phyloP scores from a whole-genome alignment of 176 grass and related monocot genomes.

The Coix lacrymajobi region DNA sequence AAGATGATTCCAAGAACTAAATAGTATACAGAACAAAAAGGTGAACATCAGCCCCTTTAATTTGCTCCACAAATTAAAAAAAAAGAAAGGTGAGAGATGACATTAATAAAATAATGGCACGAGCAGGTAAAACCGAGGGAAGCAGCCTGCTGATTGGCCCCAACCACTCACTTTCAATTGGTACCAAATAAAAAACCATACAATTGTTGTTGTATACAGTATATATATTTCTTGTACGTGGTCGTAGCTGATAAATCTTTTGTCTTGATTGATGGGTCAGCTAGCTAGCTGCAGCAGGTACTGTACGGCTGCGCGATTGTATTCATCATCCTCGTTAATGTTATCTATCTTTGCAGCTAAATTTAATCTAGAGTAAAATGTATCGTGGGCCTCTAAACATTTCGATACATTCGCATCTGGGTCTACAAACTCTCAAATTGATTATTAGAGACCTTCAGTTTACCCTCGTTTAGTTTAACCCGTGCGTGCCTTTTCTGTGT shows the following conservation, averaged over 20 bases:
- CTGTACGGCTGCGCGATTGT: background rate
- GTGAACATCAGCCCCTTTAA: background rate
- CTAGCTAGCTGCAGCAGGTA: background rate
- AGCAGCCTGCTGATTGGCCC: slow-evolving; percentile 13
- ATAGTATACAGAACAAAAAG: background rate
- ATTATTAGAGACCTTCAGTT: too few species aligned
- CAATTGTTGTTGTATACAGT: background rate
- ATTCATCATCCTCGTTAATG: too few species aligned
- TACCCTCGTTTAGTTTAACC: too few species aligned
- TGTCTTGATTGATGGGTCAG: background rate
- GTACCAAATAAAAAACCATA: background rate
- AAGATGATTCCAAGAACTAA: background rate
- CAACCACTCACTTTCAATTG: background rate
- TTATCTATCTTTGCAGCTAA: background rate
- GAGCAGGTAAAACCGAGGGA: background rate
- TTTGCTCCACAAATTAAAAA: background rate
- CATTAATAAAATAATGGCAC: background rate
- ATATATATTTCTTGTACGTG: background rate
- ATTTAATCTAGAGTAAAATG: too few species aligned
- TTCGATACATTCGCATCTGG: too few species aligned
- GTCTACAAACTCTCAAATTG: too few species aligned
- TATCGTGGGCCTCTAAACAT: too few species aligned
- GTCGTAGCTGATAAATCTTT: background rate
- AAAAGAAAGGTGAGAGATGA: too few species aligned
- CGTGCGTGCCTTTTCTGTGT: too few species aligned